These are phyloP conservation scores for Cladorrhinum samala DNA, from an alignment of 495 filamentous ascomycete genomes.

Conservation along the genomic window DNA sequence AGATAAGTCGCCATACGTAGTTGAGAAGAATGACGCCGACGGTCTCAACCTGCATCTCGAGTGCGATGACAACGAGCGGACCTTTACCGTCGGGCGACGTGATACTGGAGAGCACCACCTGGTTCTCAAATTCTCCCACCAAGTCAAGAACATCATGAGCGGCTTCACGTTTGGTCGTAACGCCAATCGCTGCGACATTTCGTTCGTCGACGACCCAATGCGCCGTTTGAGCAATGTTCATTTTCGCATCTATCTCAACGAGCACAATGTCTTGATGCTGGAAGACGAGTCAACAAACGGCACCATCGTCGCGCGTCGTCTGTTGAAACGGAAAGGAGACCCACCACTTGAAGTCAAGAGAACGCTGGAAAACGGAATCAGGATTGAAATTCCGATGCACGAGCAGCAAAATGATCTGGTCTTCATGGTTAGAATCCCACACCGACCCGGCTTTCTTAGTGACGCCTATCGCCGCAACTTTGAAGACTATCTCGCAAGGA, in stretches of 20 bases:
- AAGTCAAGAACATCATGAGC: conserved; percentile 51
- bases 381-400: conserved; percentile 61
- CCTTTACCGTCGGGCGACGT: conserved; percentile 38
- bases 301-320: conserved; percentile 68
- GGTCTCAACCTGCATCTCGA: conserved; percentile 44
- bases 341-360: conserved; percentile 37
- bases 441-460: conserved; percentile 50
- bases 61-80: conserved; percentile 25
- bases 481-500: conserved; percentile 41
- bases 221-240: conserved; percentile 78
- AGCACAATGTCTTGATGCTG: conserved; percentile 75
- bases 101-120: conserved; percentile 60
- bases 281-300: conserved; percentile 91
- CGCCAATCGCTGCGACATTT: conserved; percentile 61
- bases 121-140: conserved; percentile 70
- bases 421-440: conserved; percentile 83
- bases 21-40: conserved; percentile 35
- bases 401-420: conserved; percentile 46
- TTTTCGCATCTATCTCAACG: conserved; percentile 83
- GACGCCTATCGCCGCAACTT: conserved; percentile 57
- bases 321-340: conserved; percentile 47
- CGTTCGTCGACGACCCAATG: conserved; percentile 51
- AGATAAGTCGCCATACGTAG: conserved; percentile 33
- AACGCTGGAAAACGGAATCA: conserved; percentile 65
- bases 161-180: conserved; percentile 89